Evolutionary conservation across 1,139 yeast genomes (phyloP).

Genomic region (Fermentozyma sake): DNA sequence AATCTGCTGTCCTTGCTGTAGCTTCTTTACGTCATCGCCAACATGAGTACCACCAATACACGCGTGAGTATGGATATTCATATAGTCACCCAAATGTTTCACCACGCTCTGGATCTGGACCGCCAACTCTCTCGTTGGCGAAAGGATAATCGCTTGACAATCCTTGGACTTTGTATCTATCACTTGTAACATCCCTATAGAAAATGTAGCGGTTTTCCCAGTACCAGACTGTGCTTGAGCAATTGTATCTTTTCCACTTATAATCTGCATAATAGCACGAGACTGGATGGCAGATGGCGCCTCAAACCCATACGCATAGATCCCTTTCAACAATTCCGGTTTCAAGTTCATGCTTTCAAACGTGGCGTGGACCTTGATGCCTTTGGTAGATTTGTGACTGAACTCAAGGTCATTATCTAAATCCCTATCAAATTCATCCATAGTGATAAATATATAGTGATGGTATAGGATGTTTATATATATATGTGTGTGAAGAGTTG

Average conservation of each 20-base stretch:
- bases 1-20: conserved; percentile 80
- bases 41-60: conserved; percentile 91
- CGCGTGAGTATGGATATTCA: conserved; percentile 82
- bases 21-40: conserved; percentile 71
- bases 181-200: conserved; percentile 85
- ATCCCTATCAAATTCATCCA: conserved; percentile 47
- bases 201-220: conserved; percentile 95
- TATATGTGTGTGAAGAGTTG: too few relatives aligned
- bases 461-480: too few relatives aligned
- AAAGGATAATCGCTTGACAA: conserved; percentile 77
- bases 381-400: conserved; percentile 49
- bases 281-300: conserved; percentile 95
- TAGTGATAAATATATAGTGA: too few relatives aligned
- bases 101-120: conserved; percentile 84
- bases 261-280: conserved; percentile 88
- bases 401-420: conserved; percentile 56
- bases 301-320: conserved; percentile 89
- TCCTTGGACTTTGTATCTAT: conserved; percentile 65
- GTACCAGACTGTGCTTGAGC: conserved; percentile 99
- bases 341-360: conserved; percentile 80
- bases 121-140: conserved; percentile 97
- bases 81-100: conserved; percentile 77
- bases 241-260: conserved; percentile 84
- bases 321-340: conserved; percentile 66
- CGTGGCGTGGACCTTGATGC: conserved; percentile 57